Percentiles rank a stretch among this genome's conserved stretches.
These are phyloP conservation scores for Rhizophagus sp. DNA, from an alignment of 192 early-diverging fungal genomes.

Conservation along the genomic window DNA sequence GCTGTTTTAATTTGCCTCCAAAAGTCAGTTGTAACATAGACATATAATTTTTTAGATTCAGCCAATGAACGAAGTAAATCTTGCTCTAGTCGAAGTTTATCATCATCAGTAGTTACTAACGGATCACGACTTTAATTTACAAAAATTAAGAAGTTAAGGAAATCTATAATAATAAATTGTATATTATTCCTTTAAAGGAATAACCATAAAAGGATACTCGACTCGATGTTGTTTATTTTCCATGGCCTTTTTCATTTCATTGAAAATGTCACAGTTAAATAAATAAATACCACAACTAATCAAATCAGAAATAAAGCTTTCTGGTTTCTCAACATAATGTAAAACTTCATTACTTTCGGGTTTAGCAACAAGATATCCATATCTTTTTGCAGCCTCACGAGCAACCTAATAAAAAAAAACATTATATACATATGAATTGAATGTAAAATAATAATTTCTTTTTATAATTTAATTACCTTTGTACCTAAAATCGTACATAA, in stretches of 20 bases:
- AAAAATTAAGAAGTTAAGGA: not conserved
- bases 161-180: not conserved
- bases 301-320: slow-evolving; percentile 91
- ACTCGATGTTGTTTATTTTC: slow-evolving; percentile 53
- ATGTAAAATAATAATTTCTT: slow-evolving; percentile 12
- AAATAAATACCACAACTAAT: slow-evolving; percentile 96
- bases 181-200: not conserved
- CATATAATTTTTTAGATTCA: slow-evolving; percentile 80
- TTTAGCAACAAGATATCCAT: slow-evolving; percentile 92
- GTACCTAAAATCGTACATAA: slow-evolving; percentile 89
- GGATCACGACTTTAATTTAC: slow-evolving; percentile 36
- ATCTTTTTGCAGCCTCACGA: slow-evolving; percentile 79
- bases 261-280: slow-evolving; percentile 87
- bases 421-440: not conserved
- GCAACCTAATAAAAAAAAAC: slow-evolving; percentile 38
- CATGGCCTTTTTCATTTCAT: slow-evolving; percentile 78
- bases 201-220: slow-evolving; percentile 9
- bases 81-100: slow-evolving; percentile 86
- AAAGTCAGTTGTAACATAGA: slow-evolving; percentile 82
- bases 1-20: slow-evolving; percentile 99
- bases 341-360: slow-evolving; percentile 85
- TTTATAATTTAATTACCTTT: slow-evolving; percentile 55
- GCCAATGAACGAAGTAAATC: slow-evolving; percentile 89
- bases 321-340: slow-evolving; percentile 99
- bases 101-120: slow-evolving; percentile 42